Base-by-base conservation (phyloP, 441 rosid species). In the Gossypium armourianum region DNA sequence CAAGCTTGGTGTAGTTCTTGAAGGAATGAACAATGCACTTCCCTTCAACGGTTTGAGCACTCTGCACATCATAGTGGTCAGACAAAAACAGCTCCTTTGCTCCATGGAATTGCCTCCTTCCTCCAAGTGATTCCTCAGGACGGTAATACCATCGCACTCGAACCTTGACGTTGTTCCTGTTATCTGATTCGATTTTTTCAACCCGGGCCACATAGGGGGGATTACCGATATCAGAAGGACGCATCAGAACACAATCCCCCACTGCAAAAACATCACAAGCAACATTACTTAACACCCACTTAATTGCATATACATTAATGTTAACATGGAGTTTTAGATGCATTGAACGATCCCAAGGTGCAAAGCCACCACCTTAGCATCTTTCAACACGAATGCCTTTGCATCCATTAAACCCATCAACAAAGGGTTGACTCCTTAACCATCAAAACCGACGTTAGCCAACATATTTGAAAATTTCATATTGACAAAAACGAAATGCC, bases 61-160 rank as follows among this genome's bases (percentile, higher is more conserved):
- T 84, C 57, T 84, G 90, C 68, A 84, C 81, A 26, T 83, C 88
- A 1, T 55, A 77, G 77, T 86, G 90, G 71, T 86, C 90, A 2
- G 90, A 86, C 74, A 86, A 62, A 74, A 84, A 83, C 4, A 86
- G 81, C 76, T 86, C 90, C 78, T 84, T 86, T 2, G 77, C 87
- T 70, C 90, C 90, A 75, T 86, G 87, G 69, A 86, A 86, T 76
- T 79, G 84, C 65, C 86, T 82, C 80, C 90, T 62, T 19, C 90
- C 90, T 13, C 88, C 87, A 19, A 80, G 80, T 0, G 88, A 83
- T 54, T 86, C 87, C 80, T 86, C 87, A 0, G 88, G 88, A 50
- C 85, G 79, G 65, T 86, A 86, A 47, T 82, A 86, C 90, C 88
- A 84, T 73, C 82, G 75, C 8, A 77, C 86, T 64, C 70, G 80